Base-by-base conservation (phyloP, 352 stramenopile genomes). In the Globisporangium sylvaticum region DNA sequence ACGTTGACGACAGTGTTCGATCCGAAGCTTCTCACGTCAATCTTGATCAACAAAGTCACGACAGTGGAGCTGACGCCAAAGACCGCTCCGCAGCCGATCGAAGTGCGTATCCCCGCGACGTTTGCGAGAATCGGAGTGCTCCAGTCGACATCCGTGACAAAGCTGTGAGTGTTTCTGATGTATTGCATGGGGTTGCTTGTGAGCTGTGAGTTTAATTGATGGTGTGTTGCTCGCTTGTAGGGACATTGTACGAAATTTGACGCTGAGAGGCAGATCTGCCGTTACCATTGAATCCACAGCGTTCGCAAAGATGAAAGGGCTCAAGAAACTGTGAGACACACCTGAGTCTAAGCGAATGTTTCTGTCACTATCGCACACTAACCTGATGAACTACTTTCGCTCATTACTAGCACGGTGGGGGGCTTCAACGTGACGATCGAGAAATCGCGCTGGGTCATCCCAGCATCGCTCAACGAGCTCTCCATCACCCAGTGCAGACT, bases 291-390 rank as follows among this genome's bases (percentile, higher is more conserved):
- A 55, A 8, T 25, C 37, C 6, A 20, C 14, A 8, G 37, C 37
- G 25, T 63, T 63, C 58, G 39, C 37, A 27, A 39, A 63, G 34
- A 42, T 54, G 58, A 25, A 50, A 22, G 57, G 6, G 2, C 57
- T 62, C 34, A 53, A 53, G 37, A 55, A 64, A 18, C 24, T 64
- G 58, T 64, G 39, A 48, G 58, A 53, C 7, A 57, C 52, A 34
- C 7, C 7, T 4, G 5, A 57, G 15, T 15, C 52, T 57, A 20
- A 48, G 39, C 39, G 52, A 14, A 31, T 55, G 14, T 9, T 55
- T 55, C 5, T 32, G 3, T 18, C 22, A 9, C 52, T 34, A 18
- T 57, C 4, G 18, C 0, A 57, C 3, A 57, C 7, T 57, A 24
- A 8, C 4, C 15, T 57, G 44, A 32, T 18, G 10, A 29, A 31